Evolutionary conservation across 1,139 yeast species (phyloP), one percentile per base, ranked within the genome.

Genomic region (Candida neerlandica): DNA sequence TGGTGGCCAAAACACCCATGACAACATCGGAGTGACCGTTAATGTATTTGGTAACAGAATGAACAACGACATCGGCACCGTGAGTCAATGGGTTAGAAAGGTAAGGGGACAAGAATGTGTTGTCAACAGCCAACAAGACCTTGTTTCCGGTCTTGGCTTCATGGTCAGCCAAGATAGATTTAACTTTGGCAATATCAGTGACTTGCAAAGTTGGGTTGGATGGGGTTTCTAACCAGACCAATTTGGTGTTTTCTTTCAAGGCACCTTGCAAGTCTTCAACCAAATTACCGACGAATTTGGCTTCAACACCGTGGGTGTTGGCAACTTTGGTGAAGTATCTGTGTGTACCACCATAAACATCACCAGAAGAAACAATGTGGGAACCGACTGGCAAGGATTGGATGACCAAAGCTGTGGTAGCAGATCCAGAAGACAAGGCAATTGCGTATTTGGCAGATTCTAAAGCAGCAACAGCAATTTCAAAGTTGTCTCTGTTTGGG

Each of bases 1-100:
- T 86, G 59, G 90, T 82, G 51, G 89, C 91, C 56, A 88, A 80
- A 47, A 86, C 86, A 62, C 97, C 97, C 79, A 89, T 81, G 51
- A 89, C 96, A 34, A 89, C 96, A 65, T 89, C 97, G 44, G 96
- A 87, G 73, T 89, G 97, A 57, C 97, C 96, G 66, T 89, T 89
- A 68, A 89, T 86, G 78, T 88, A 89, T 74, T 89, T 89, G 64
- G 96, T 89, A 56, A 89, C 96, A 23, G 96, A 87, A 73, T 89
- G 96, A 43, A 87, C 86, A 50, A 89, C 96, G 52, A 89, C 80
- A 65, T 89, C 96, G 49, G 96, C 96, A 55, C 97, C 97, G 59
- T 78, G 84, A 55, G 70, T 73, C 66, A 89, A 79, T 57, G 97
- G 96, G 75, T 89, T 89, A 55, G 92, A 89, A 63, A 89, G 74